Evolutionary conservation across 225 moss, liverwort and hornwort genomes (phyloP), one percentile per base, ranked within the genome.

Genomic region (Bryum argenteum): DNA sequence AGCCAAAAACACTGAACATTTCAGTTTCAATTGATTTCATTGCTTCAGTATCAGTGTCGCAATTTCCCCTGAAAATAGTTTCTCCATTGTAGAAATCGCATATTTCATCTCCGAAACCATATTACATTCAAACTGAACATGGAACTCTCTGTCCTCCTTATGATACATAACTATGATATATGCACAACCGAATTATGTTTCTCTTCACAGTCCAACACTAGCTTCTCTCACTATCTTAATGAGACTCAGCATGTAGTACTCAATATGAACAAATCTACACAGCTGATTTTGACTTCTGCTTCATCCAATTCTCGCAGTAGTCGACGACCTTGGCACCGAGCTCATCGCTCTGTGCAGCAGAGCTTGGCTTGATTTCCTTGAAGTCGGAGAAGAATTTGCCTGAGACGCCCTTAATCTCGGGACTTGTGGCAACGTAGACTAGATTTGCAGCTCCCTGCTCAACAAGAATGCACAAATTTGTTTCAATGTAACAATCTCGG

Each of bases 391-490:
- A 83, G 61, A 70, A 83, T 37, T 76, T 73, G 11, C 83, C 83
- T 21, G 79, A 76, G 0, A 73, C 60, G 2, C 83, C 83, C 4
- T 70, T 77, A 10, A 83, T 51, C 71, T 79, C 83, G 4, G 79
- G 79, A 23, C 65, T 65, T 10, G 75, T 69, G 19, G 77, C 80
- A 43, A 80, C 80, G 20, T 84, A 77, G 1, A 69, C 23, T 12
- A 84, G 73, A 15, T 78, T 77, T 62, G 84, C 70, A 61, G 80
- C 80, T 57, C 77, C 80, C 84, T 80, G 48, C 62, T 62, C 26
- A 23, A 54, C 61, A 58, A 24, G 9, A 58, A 9, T 33, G 3
- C 28, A 17, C 4, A 33, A 1, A 58, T 33, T 9, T 14, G 2
- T 58, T 28, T 9, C 8, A 37, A 44, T 9, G 0, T 11, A 7